phyloP scores from a whole-genome alignment of 1,139 yeast species.

The Debaryomyces udenii region DNA sequence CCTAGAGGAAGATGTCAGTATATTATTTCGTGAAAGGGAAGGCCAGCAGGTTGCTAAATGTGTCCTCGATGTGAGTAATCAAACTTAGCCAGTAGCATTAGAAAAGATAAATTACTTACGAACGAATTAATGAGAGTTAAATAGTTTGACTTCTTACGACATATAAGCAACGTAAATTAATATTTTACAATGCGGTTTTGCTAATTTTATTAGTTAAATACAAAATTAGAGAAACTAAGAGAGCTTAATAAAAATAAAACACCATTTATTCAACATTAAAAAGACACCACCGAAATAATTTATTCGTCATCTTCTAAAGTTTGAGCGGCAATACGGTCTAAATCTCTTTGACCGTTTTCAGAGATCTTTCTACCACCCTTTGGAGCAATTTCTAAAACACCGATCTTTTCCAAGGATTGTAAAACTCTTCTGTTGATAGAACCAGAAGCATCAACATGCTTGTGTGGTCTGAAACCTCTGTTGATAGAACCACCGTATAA shows the following conservation, averaged over 20 bases:
- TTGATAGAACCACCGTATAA: constrained; percentile 98
- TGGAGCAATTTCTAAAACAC: constrained; percentile 94
- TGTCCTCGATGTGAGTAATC: constrained; percentile 13
- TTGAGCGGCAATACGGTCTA: constrained; percentile 99
- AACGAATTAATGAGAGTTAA: constrained; percentile 1
- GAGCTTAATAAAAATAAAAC: constrained; percentile 11
- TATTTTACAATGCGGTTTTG: constrained; percentile 19
- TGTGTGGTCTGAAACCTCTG: constrained; percentile 99
- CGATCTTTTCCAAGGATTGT: constrained; percentile 98
- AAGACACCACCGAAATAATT: constrained; percentile 24
- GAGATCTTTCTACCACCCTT: constrained; percentile 99
- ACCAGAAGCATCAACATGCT: constrained; percentile 99
- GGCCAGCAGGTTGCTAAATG: constrained; percentile 21
- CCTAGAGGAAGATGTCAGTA: constrained; percentile 48
- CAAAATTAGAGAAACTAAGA: constrained; percentile 16
- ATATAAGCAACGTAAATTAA: constrained; percentile 8
- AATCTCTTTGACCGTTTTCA: constrained; percentile 99
- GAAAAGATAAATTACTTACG: neutral
- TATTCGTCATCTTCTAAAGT: constrained; percentile 90
- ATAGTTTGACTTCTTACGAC: too few relatives aligned
- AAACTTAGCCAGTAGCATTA: neutral
- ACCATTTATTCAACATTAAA: constrained; percentile 16
- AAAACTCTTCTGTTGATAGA: constrained; percentile 98
- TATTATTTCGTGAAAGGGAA: constrained; percentile 21
- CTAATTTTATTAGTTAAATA: constrained; percentile 17